A percentile compares a stretch with the other conserved stretches of the same genome.
These are phyloP conservation scores for Lolium perenne DNA, from an alignment of 176 grass and related monocot species.

Conservation along the genomic window DNA sequence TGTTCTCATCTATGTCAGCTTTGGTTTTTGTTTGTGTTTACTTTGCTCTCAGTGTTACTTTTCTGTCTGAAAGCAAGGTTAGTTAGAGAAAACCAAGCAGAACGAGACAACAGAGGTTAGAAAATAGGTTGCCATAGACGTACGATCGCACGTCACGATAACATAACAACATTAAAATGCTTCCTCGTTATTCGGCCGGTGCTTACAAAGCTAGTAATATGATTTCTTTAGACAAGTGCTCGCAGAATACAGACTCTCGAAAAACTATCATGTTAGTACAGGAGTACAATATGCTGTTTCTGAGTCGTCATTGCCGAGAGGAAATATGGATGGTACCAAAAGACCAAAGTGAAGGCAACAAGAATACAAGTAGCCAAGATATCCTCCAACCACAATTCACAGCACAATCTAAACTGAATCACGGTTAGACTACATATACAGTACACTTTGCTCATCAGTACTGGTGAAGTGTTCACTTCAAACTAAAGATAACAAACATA, in stretches of 20 bases:
- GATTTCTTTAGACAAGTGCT: background rate
- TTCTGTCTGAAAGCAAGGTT: background rate
- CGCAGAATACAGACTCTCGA: background rate
- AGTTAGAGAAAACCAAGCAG: background rate
- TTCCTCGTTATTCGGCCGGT: constrained; percentile 4
- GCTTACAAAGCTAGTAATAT: background rate
- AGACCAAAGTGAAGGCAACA: background rate
- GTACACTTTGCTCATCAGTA: constrained; percentile 15
- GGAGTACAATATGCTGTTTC: background rate
- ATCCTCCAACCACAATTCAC: background rate
- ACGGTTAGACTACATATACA: constrained; percentile 29
- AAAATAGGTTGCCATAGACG: background rate
- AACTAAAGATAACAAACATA: constrained; percentile 10
- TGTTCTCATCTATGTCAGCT: background rate
- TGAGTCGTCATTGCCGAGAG: background rate
- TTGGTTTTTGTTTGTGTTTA: background rate
- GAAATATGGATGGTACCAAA: background rate
- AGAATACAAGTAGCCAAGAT: background rate
- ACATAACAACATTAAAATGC: background rate
- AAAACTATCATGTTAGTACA: background rate
- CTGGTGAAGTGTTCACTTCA: constrained; percentile 12
- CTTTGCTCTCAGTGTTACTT: background rate
- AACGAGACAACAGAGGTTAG: background rate
- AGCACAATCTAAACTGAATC: background rate
- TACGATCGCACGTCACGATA: background rate